A percentile compares a stretch with the other conserved stretches of the same genome.
Conservation (phyloP, 495 filamentous ascomycete genomes). For the Penicillium samsonianum region DNA sequence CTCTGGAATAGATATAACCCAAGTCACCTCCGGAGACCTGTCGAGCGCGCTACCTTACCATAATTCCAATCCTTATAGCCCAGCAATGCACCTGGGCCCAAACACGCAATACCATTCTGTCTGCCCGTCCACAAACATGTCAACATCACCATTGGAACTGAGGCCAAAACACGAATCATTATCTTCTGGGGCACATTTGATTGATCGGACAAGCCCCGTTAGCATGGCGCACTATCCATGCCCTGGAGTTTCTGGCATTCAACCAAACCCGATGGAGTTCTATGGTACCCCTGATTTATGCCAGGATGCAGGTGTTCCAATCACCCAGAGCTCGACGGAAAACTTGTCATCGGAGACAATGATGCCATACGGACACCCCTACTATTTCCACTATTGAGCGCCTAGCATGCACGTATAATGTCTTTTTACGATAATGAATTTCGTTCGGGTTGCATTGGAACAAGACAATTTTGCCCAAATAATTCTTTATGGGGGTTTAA, state of each 20-base stretch:
- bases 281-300: conserved; percentile 13
- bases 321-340: neutral
- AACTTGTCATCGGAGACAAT: conserved; percentile 16
- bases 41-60: neutral
- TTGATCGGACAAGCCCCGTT: conserved; percentile 22
- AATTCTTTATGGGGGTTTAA: no score
- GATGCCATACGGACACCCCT: conserved; percentile 29
- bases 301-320: conserved; percentile 7
- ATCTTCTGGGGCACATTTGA: conserved; percentile 15
- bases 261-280: conserved; percentile 23
- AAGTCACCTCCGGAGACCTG: neutral
- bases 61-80: neutral
- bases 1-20: neutral
- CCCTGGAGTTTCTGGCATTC: conserved; percentile 17
- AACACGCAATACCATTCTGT: neutral
- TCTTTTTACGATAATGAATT: conserved; percentile 22
- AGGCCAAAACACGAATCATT: conserved; percentile 28
- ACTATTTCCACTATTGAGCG: conserved; percentile 34
- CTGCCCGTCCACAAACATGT: conserved; percentile 1
- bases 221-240: conserved; percentile 21
- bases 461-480: neutral
- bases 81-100: neutral
- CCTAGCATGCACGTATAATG: neutral
- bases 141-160: conserved; percentile 17
- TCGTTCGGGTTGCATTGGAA: conserved; percentile 5